A percentile compares a stretch with the other conserved stretches of the same genome.
phyloP scores from a whole-genome alignment of 768 basidiomycete genomes.

The Kwoniella sp. region DNA sequence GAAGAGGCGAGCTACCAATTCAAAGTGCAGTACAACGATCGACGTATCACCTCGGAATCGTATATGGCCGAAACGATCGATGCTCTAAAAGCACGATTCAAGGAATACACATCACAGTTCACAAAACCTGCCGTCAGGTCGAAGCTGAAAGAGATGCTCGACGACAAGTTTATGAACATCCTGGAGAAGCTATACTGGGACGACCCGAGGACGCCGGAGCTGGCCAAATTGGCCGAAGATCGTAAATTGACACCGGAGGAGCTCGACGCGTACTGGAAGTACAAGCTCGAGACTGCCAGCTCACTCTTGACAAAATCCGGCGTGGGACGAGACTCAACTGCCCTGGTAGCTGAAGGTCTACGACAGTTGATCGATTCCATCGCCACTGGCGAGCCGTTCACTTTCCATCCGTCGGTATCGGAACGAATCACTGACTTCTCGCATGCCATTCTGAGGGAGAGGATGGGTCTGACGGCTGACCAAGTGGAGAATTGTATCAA shows the following conservation, averaged over 20 bases:
- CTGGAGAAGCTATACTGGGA: slow-evolving; percentile 97
- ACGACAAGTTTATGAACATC: slow-evolving; percentile 95
- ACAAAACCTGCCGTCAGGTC: slow-evolving; percentile 82
- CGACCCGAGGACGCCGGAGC: slow-evolving; percentile 79
- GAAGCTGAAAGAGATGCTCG: slow-evolving; percentile 88
- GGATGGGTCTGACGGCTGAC: slow-evolving; percentile 91
- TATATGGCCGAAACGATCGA: slow-evolving; percentile 99
- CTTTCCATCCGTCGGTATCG: slow-evolving; percentile 80
- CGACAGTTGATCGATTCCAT: slow-evolving; percentile 88
- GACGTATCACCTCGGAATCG: slow-evolving; percentile 88
- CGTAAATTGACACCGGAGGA: slow-evolving; percentile 69
- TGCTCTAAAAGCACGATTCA: slow-evolving; percentile 81
- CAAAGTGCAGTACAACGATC: slow-evolving; percentile 88
- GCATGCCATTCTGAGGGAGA: slow-evolving; percentile 87
- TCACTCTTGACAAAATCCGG: slow-evolving; percentile 94
- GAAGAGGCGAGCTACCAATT: slow-evolving; percentile 98
- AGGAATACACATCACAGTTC: slow-evolving; percentile 80
- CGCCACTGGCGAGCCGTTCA: slow-evolving; percentile 85
- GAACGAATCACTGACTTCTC: slow-evolving; percentile 90
- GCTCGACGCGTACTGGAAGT: slow-evolving; percentile 88
- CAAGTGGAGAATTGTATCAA: slow-evolving; percentile 99
- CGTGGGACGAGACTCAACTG: slow-evolving; percentile 88
- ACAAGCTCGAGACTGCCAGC: slow-evolving; percentile 93
- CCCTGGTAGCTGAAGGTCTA: slow-evolving; percentile 91
- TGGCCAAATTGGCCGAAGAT: slow-evolving; percentile 71